Evolutionary conservation across 2,329 filamentous ascomycete genomes (phyloP).

Genomic region (Pseudocercospora macadamiae): DNA sequence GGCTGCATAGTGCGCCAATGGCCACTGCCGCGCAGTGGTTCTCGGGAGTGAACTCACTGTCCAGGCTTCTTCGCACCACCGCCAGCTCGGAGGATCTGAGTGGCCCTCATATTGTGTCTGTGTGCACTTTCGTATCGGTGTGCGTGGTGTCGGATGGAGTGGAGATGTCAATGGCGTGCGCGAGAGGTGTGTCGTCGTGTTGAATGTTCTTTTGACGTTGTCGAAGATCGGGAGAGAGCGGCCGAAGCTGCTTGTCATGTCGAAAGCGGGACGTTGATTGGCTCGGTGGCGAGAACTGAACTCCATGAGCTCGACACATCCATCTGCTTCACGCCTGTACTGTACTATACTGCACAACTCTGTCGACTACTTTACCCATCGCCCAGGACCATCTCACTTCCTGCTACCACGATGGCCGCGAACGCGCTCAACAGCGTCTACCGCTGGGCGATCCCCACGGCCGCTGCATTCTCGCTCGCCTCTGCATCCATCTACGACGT

Average conservation of each 20-base stretch:
- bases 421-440: slow-evolving; percentile 65
- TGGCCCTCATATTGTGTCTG: slow-evolving; percentile 43
- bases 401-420: slow-evolving; percentile 33
- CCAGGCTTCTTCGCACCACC: slow-evolving; percentile 47
- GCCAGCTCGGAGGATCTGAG: slow-evolving; percentile 39
- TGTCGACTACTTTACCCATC: background rate
- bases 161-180: background rate
- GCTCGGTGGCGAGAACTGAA: background rate
- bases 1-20: background rate
- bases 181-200: slow-evolving; percentile 1
- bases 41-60: slow-evolving; percentile 38
- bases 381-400: background rate
- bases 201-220: slow-evolving; percentile 9
- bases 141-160: slow-evolving; percentile 6
- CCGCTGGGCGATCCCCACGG: slow-evolving; percentile 72
- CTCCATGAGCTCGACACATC: background rate
- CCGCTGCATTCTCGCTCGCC: slow-evolving; percentile 67
- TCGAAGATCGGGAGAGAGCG: slow-evolving; percentile 7
- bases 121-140: slow-evolving; percentile 6
- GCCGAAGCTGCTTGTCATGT: background rate
- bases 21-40: background rate
- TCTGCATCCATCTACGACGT: slow-evolving; percentile 94
- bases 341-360: slow-evolving; percentile 1
- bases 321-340: background rate
- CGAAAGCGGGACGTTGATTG: background rate